Evolutionary conservation across 2,329 filamentous ascomycete species (phyloP), one percentile per base, ranked within the genome.

Genomic region (Neopestalotiopsis clavispora): DNA sequence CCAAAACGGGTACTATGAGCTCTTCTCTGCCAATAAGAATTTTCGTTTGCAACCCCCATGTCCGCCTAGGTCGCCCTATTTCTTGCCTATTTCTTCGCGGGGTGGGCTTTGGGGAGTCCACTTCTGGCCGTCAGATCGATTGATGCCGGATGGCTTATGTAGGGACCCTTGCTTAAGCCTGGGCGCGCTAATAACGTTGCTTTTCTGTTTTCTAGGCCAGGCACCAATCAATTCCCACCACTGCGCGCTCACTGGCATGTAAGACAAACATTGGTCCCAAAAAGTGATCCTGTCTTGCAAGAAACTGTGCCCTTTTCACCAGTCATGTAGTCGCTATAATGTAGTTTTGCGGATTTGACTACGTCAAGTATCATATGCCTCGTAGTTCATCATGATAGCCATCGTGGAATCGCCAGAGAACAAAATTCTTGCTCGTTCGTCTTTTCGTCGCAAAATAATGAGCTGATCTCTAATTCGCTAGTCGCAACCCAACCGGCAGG

Each of bases 371-470:
- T 42, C 65, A 38, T 63, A 61, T 66, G 6, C 34, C 30, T 17
- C 70, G 34, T 38, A 38, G 49, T 69, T 66, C 74, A 74, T 64
- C 69, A 75, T 75, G 75, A 74, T 67, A 73, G 73, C 45, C 52
- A 71, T 74, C 69, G 62, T 70, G 67, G 71, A 69, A 42, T 68
- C 67, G 62, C 70, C 65, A 65, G 67, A 68, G 28, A 60, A 72
- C 67, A 69, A 67, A 69, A 20, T 58, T 58, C 66, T 62, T 10
- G 68, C 67, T 56, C 68, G 52, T 68, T 68, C 68, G 64, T 66
- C 69, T 69, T 71, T 70, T 70, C 72, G 65, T 66, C 59, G 67
- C 70, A 75, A 69, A 72, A 75, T 72, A 71, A 38, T 38, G 34
- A 70, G 68, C 63, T 68, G 52, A 67, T 66, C 9, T 17, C 45